A percentile compares a stretch with the other conserved stretches of the same genome.
These are phyloP conservation scores for Cutaneotrichosporon sp. DNA, from an alignment of 1,284 basidiomycete species.

Conservation along the genomic window DNA sequence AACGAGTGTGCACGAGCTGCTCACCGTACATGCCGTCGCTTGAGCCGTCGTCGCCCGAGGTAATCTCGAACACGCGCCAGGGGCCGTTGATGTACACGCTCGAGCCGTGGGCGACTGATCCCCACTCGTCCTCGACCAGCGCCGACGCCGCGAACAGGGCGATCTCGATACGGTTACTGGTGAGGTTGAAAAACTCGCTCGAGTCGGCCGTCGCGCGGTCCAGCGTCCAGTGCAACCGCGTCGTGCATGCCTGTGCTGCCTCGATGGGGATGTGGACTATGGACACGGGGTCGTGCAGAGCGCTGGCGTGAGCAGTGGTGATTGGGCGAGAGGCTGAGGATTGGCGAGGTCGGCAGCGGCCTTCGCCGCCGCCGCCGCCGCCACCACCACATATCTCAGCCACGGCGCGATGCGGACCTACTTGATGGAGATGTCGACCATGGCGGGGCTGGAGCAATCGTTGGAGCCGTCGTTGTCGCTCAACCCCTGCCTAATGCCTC, in stretches of 20 bases:
- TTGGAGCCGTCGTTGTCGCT: neutral
- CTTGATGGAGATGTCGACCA: conserved; percentile 2
- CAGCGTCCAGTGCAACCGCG: conserved; percentile 41
- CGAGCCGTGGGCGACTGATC: conserved; percentile 6
- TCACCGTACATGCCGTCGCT: conserved; percentile 33
- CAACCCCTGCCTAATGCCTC: no score
- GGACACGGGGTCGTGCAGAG: conserved; percentile 32
- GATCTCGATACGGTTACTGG: conserved; percentile 41
- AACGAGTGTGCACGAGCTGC: neutral
- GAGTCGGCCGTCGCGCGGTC: conserved; percentile 24
- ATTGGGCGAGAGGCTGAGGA: no score
- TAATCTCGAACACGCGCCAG: conserved; percentile 44
- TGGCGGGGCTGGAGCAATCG: neutral
- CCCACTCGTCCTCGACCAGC: conserved; percentile 33
- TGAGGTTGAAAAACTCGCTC: conserved; percentile 42
- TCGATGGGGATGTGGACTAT: conserved; percentile 40
- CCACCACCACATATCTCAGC: no score
- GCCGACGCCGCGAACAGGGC: conserved; percentile 36
- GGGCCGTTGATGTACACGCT: conserved; percentile 30
- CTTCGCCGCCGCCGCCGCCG: neutral
- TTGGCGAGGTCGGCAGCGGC: neutral
- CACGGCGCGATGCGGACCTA: neutral
- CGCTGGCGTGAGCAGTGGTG: conserved; percentile 14
- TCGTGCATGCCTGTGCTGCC: conserved; percentile 18
- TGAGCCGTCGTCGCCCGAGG: conserved; percentile 31